Conservation (phyloP, 345 rosid species). For the Citropsis articulata region DNA sequence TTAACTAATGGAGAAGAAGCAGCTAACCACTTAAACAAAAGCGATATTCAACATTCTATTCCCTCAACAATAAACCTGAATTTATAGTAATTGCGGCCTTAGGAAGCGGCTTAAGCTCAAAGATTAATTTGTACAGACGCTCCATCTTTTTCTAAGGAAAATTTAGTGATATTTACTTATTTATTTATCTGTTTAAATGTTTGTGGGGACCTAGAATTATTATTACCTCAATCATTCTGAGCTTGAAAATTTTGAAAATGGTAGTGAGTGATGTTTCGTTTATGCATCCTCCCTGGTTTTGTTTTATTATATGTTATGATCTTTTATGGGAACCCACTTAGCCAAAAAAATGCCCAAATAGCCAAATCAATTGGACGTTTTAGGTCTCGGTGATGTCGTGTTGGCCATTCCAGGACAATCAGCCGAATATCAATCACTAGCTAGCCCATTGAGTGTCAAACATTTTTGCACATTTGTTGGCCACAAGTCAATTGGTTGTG, state of each 20-base stretch:
- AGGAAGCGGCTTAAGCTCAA: constrained; percentile 15
- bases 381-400: not conserved
- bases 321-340: not conserved
- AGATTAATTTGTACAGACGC: not conserved
- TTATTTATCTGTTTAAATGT: not conserved
- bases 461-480: not conserved
- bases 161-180: not conserved
- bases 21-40: constrained; percentile 14
- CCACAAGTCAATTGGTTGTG: not conserved
- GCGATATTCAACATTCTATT: constrained; percentile 14
- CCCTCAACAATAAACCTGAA: constrained; percentile 13
- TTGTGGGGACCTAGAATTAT: constrained; percentile 31
- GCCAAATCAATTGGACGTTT: not conserved
- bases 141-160: not conserved
- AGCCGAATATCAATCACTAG: not conserved
- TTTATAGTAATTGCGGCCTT: constrained; percentile 7
- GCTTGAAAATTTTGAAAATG: constrained; percentile 50
- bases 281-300: constrained; percentile 21
- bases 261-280: constrained; percentile 11
- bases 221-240: constrained; percentile 54
- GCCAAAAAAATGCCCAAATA: not conserved
- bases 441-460: not conserved
- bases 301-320: not conserved
- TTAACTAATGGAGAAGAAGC: constrained; percentile 21
- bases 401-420: not conserved